Conservation (phyloP, 768 basidiomycete genomes). For the Lanmaoa pseudosensibilis region DNA sequence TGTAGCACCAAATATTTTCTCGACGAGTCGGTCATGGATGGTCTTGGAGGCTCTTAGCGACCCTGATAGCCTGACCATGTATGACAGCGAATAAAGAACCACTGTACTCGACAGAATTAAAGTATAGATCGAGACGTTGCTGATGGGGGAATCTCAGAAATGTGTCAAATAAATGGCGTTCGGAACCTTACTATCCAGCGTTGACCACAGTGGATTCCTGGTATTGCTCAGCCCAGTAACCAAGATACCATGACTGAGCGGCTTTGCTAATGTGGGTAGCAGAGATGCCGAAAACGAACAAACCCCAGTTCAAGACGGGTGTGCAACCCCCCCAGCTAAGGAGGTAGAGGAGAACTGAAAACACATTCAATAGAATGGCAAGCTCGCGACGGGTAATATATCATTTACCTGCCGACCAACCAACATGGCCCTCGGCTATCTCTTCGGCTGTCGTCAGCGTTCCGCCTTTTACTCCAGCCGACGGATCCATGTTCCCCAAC, state of each 20-base stretch:
- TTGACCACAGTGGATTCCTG: slow-evolving; percentile 32
- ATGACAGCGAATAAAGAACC: slow-evolving; percentile 34
- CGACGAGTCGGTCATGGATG: slow-evolving; percentile 53
- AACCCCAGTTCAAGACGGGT: slow-evolving; percentile 33
- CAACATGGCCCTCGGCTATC: slow-evolving; percentile 16
- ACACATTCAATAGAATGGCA: not conserved
- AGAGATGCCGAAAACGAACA: slow-evolving; percentile 17
- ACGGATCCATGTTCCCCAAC: slow-evolving; percentile 8
- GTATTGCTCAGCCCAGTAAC: slow-evolving; percentile 29
- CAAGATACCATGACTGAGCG: slow-evolving; percentile 42
- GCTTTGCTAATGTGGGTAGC: slow-evolving; percentile 21
- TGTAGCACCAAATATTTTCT: slow-evolving; percentile 58
- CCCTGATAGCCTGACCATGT: slow-evolving; percentile 44
- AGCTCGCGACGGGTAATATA: not conserved
- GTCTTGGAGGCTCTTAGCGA: slow-evolving; percentile 50
- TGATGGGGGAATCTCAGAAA: slow-evolving; percentile 16
- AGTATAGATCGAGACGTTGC: slow-evolving; percentile 51
- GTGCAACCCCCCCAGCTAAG: slow-evolving; percentile 22
- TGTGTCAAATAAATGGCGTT: not conserved
- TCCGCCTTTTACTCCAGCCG: slow-evolving; percentile 16
- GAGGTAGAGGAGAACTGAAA: slow-evolving; percentile 14
- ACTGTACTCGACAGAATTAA: slow-evolving; percentile 34
- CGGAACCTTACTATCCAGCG: slow-evolving; percentile 31
- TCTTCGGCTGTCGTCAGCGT: slow-evolving; percentile 13
- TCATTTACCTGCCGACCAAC: slow-evolving; percentile 18